phyloP scores from a whole-genome alignment of 257 asterid genomes.

The Voacanga thouarsii region DNA sequence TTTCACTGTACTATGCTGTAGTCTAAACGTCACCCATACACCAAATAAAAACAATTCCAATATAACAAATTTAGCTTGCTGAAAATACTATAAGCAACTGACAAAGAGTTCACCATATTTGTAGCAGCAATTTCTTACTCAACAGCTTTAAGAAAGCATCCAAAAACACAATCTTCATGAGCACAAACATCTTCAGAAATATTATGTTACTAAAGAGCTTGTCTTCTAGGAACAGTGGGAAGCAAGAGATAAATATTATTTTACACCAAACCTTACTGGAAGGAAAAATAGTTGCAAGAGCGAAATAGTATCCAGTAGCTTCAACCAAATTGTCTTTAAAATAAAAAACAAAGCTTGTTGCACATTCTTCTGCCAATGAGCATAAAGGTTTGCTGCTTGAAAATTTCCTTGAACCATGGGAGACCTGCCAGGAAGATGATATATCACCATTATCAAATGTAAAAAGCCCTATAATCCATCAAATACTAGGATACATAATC shows the following conservation, averaged over 20 bases:
- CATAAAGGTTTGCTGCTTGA: constrained; percentile 50
- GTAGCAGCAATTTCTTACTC: neutral
- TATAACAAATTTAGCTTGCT: neutral
- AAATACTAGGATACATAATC: neutral
- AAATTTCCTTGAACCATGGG: constrained; percentile 48
- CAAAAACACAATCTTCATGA: neutral
- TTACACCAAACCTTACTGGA: constrained; percentile 64
- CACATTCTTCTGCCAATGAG: constrained; percentile 67
- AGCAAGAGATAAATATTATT: constrained; percentile 5
- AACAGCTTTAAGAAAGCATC: neutral
- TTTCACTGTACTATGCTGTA: neutral
- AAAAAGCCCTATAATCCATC: neutral
- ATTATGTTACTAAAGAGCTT: neutral
- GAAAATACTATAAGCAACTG: neutral
- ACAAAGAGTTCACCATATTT: neutral
- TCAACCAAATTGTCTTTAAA: constrained; percentile 30
- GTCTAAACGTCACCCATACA: neutral
- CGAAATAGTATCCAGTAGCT: constrained; percentile 67
- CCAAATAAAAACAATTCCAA: neutral
- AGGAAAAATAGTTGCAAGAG: constrained; percentile 66
- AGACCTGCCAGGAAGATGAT: constrained; percentile 46
- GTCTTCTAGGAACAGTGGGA: neutral
- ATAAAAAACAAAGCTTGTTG: constrained; percentile 54
- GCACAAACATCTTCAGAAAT: neutral
- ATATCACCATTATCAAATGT: neutral